Conservation (phyloP, 768 basidiomycete genomes). For the Punctularia strigosozonata region DNA sequence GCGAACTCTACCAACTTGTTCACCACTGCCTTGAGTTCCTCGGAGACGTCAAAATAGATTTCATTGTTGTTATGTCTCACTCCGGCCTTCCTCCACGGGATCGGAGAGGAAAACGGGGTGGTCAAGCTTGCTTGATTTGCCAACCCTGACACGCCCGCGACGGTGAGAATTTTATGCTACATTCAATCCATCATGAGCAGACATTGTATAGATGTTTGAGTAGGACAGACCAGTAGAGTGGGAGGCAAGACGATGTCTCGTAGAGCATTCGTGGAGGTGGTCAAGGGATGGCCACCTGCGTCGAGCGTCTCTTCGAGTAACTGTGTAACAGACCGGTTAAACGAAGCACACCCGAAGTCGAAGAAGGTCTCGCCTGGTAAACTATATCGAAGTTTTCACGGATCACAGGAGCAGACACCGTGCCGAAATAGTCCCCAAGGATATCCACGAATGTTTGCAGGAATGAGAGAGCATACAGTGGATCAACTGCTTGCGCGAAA, state of each 20-base stretch:
- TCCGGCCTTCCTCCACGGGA: conserved; percentile 87
- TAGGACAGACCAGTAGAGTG: too few species aligned
- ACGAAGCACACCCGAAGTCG: background rate
- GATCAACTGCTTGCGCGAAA: conserved; percentile 50
- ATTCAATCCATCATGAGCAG: too few species aligned
- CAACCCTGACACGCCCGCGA: conserved; percentile 37
- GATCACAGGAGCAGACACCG: conserved; percentile 65
- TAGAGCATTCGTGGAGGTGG: conserved; percentile 80
- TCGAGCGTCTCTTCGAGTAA: conserved; percentile 94
- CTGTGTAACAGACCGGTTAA: conserved; percentile 23
- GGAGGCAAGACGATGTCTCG: conserved; percentile 92
- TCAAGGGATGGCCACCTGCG: conserved; percentile 83
- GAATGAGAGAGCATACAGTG: conserved; percentile 82
- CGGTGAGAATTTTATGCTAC: conserved; percentile 31
- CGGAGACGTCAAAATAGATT: conserved; percentile 84
- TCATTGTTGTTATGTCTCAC: conserved; percentile 82
- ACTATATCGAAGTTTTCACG: conserved; percentile 93
- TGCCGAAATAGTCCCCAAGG: conserved; percentile 77
- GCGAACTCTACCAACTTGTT: conserved; percentile 44
- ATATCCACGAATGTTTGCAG: conserved; percentile 78
- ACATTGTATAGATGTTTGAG: too few species aligned
- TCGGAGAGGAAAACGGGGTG: conserved; percentile 70
- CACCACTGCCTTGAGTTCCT: conserved; percentile 69
- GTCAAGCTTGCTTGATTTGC: conserved; percentile 13
- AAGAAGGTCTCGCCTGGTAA: conserved; percentile 55